These are phyloP conservation scores for Viridothelium virens DNA, from an alignment of 495 filamentous ascomycete species.

Conservation along the genomic window DNA sequence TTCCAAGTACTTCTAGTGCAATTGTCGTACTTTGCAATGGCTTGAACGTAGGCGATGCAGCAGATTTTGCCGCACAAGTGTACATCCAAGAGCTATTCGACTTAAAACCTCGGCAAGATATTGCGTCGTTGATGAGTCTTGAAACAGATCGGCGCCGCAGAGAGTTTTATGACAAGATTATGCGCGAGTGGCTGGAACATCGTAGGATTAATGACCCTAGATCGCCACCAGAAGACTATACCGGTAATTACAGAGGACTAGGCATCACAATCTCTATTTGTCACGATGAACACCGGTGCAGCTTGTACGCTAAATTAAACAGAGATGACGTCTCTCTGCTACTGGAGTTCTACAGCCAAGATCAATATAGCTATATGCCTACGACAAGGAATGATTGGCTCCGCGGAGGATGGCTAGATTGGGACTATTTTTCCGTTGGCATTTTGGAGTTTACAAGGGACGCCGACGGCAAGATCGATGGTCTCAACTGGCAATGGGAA, in stretches of 20 bases:
- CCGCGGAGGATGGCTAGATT: slow-evolving; percentile 1
- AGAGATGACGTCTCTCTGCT: background rate
- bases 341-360: background rate
- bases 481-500: background rate
- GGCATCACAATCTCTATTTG: background rate
- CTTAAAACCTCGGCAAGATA: background rate
- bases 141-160: background rate
- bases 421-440: background rate
- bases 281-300: background rate
- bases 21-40: slow-evolving; percentile 1
- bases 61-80: background rate
- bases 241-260: background rate
- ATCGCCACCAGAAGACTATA: background rate
- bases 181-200: background rate
- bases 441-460: background rate
- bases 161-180: background rate
- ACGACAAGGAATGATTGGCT: background rate
- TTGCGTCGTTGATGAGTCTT: background rate
- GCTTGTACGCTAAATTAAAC: background rate
- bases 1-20: background rate
- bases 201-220: background rate
- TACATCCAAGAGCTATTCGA: slow-evolving; percentile 3
- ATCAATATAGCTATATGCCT: background rate
- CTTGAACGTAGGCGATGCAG: background rate
- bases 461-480: slow-evolving; percentile 1